These are phyloP conservation scores for Aspergillus ellipticus DNA, from an alignment of 495 filamentous ascomycete genomes.

Conservation along the genomic window DNA sequence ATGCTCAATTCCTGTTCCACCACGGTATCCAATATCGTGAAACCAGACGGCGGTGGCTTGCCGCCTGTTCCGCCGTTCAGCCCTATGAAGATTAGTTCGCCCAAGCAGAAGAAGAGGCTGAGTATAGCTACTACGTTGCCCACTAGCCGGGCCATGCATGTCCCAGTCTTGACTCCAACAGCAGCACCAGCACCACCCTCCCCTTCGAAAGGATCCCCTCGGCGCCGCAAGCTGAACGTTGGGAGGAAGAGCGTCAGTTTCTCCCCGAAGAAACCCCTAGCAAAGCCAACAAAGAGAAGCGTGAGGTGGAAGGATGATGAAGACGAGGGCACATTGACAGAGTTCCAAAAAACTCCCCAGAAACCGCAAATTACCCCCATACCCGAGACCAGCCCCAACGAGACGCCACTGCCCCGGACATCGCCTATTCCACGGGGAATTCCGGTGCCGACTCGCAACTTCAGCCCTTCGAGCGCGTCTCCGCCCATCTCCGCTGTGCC, in stretches of 20 bases:
- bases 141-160: constrained; percentile 21
- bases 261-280: constrained; percentile 72
- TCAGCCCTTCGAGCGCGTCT: constrained; percentile 28
- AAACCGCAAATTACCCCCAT: constrained; percentile 43
- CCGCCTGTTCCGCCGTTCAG: constrained; percentile 56
- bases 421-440: constrained; percentile 45
- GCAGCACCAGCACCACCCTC: constrained; percentile 43
- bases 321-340: constrained; percentile 75
- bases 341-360: constrained; percentile 84
- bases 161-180: constrained; percentile 30
- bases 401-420: constrained; percentile 40
- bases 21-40: constrained; percentile 76
- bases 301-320: constrained; percentile 95
- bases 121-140: constrained; percentile 39
- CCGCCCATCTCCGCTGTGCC: constrained; percentile 29
- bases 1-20: constrained; percentile 72
- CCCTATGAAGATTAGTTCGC: constrained; percentile 64
- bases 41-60: constrained; percentile 80
- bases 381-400: constrained; percentile 51
- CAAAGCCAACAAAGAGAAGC: constrained; percentile 61
- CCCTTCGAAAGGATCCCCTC: constrained; percentile 70
- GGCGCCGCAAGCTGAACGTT: constrained; percentile 65
- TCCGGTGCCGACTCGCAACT: constrained; percentile 36
- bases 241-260: constrained; percentile 78
- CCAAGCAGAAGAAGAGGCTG: constrained; percentile 68